Conservation (phyloP, 768 basidiomycete species). For the Pleurotus platypus region DNA sequence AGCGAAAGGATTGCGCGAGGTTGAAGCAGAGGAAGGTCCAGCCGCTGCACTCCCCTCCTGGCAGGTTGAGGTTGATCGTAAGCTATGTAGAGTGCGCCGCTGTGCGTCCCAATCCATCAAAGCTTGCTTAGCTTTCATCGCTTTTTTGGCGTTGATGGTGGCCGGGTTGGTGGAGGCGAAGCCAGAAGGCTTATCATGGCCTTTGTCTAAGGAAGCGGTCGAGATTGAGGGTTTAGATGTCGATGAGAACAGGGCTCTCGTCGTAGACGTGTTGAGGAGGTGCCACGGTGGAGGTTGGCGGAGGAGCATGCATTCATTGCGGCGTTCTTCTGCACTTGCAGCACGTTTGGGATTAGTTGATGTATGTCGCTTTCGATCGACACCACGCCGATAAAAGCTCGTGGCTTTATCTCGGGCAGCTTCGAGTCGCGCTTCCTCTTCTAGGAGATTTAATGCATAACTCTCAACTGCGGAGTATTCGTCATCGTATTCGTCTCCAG, state of each 20-base stretch:
- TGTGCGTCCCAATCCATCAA: not conserved
- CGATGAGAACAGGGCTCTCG: not conserved
- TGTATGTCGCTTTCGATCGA: constrained; percentile 6
- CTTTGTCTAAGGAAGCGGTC: not conserved
- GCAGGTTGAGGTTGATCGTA: not conserved
- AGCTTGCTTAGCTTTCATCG: constrained; percentile 9
- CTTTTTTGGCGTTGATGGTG: constrained; percentile 9
- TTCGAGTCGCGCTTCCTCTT: constrained; percentile 10
- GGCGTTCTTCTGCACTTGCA: constrained; percentile 7
- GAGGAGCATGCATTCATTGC: constrained; percentile 29
- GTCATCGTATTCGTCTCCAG: too few relatives aligned
- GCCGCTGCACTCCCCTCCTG: not conserved
- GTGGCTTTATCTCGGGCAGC: constrained; percentile 3
- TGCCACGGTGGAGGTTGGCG: constrained; percentile 35
- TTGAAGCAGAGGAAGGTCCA: not conserved
- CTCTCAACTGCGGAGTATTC: too few relatives aligned
- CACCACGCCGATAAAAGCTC: constrained; percentile 13
- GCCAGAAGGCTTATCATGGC: not conserved
- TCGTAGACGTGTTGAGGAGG: constrained; percentile 16
- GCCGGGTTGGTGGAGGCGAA: not conserved
- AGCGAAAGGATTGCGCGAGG: not conserved
- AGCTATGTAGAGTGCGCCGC: not conserved
- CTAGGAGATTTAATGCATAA: constrained; percentile 2
- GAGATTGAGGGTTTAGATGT: not conserved
- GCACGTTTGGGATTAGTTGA: not conserved